Percentiles rank a stretch among this genome's conserved stretches.
These are phyloP conservation scores for Stephania japonica DNA, from an alignment of 164 flowering plant species.

Conservation along the genomic window DNA sequence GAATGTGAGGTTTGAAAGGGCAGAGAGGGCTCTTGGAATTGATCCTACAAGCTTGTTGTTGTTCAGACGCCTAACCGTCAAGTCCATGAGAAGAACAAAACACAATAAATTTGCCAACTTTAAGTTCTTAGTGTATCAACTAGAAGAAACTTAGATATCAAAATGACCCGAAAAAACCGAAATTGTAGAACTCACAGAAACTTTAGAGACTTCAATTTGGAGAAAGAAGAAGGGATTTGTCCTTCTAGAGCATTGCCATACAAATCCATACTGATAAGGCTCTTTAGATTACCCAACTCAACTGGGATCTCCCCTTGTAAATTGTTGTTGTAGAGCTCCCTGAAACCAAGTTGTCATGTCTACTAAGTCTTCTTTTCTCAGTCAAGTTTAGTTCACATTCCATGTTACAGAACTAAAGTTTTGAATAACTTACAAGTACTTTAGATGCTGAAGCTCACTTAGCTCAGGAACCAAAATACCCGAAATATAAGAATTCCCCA, in stretches of 20 bases:
- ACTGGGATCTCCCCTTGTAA: slow-evolving; percentile 62
- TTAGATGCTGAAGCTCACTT: slow-evolving; percentile 61
- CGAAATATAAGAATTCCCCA: slow-evolving; percentile 76
- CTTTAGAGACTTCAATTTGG: slow-evolving; percentile 59
- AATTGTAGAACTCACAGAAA: slow-evolving; percentile 53
- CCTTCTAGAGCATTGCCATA: slow-evolving; percentile 63
- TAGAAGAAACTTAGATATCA: neutral
- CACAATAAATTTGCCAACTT: neutral
- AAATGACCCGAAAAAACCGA: neutral
- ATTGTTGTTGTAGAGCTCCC: slow-evolving; percentile 74
- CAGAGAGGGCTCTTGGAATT: slow-evolving; percentile 71
- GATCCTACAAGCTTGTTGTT: slow-evolving; percentile 71
- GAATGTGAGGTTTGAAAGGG: slow-evolving; percentile 63
- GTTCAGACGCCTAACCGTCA: slow-evolving; percentile 58
- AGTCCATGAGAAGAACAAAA: neutral
- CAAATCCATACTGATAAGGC: slow-evolving; percentile 74
- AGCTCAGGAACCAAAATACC: slow-evolving; percentile 79
- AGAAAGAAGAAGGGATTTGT: slow-evolving; percentile 58
- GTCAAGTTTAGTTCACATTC: too few relatives aligned
- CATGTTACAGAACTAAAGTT: neutral
- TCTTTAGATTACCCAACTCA: slow-evolving; percentile 72
- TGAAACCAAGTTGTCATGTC: slow-evolving; percentile 20
- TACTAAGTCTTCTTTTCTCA: too few relatives aligned
- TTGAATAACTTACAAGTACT: slow-evolving; percentile 47
- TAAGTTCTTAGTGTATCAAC: neutral